Evolutionary conservation across 2,329 filamentous ascomycete genomes (phyloP), one percentile per base, ranked within the genome.

Genomic region (Septoria petroselini): DNA sequence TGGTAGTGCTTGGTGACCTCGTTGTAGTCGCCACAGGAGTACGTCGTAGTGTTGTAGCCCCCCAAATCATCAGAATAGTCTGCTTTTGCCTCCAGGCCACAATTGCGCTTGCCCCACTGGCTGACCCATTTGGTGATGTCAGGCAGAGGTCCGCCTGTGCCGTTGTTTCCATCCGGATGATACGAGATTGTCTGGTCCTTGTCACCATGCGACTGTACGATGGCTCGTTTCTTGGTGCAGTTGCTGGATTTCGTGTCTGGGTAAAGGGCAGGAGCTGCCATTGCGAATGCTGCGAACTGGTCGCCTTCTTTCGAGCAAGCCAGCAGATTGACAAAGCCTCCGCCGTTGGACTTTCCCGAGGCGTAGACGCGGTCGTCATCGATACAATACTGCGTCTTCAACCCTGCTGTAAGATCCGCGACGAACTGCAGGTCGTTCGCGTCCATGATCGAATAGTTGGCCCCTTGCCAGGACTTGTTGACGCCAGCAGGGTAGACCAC

Each of bases 261-360:
- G 56, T 79, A 78, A 38, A 70, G 72, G 3, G 74, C 76, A 4
- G 72, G 75, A 1, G 73, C 71, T 6, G 73, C 72, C 6, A 73
- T 68, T 1, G 73, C 75, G 54, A 79, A 79, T 1, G 76, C 76
- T 5, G 76, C 75, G 43, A 79, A 73, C 3, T 70, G 66, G 7
- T 64, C 63, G 2, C 70, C 58, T 25, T 74, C 67, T 34, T 62
- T 50, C 5, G 58, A 62, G 61, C 75, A 80, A 3, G 77, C 75
- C 6, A 79, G 71, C 1, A 71, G 58, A 17, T 70, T 71, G 2
- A 72, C 72, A 29, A 67, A 65, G 8, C 73, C 78, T 1, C 75
- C 80, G 4, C 77, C 79, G 40, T 81, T 80, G 57, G 71, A 80
- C 57, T 81, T 80, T 38, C 75, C 76, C 1, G 70, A 68, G 9